Evolutionary conservation across 805 yeast genomes (phyloP).

Genomic region (Scheffersomyces ergatensis): DNA sequence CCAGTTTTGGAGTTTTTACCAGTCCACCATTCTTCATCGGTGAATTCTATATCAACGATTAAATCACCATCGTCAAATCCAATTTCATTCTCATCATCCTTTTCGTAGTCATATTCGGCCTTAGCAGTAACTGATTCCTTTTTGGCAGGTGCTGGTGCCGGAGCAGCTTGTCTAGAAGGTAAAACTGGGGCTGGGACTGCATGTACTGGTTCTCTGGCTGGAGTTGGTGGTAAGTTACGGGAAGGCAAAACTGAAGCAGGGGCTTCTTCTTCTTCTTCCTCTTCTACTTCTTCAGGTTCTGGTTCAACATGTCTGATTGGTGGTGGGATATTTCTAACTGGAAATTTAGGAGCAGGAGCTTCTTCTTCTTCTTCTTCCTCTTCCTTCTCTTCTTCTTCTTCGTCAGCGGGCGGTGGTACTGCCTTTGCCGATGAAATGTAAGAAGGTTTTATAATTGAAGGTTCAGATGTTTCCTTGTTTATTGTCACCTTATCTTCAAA

Average conservation of each 20-base stretch:
- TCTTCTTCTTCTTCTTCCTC: constrained; percentile 11
- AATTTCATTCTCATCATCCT: constrained; percentile 77
- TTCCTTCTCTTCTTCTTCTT: constrained; percentile 7
- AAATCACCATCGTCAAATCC: constrained; percentile 63
- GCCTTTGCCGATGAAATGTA: constrained; percentile 5
- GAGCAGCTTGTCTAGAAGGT: constrained; percentile 14
- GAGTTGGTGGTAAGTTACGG: constrained; percentile 17
- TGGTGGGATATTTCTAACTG: constrained; percentile 17
- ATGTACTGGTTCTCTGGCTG: constrained; percentile 2
- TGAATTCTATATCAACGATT: constrained; percentile 63
- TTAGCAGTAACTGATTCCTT: constrained; percentile 46
- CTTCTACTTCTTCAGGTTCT: constrained; percentile 16
- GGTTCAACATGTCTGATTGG: constrained; percentile 11
- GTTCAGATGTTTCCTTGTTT: constrained; percentile 11
- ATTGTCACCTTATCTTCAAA: constrained; percentile 13
- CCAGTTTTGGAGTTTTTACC: constrained; percentile 43
- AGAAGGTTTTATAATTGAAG: constrained; percentile 4
- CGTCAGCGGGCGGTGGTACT: constrained; percentile 7
- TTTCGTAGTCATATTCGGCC: constrained; percentile 78
- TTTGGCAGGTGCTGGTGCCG: constrained; percentile 13
- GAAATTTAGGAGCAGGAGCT: constrained; percentile 10
- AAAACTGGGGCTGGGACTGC: constrained; percentile 13
- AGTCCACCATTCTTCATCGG: constrained; percentile 75
- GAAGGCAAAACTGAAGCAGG: constrained; percentile 11
- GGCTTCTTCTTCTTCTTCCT: constrained; percentile 16